Evolutionary conservation across 1,284 basidiomycete species (phyloP).

Genomic region (Ustilago cynodontis): DNA sequence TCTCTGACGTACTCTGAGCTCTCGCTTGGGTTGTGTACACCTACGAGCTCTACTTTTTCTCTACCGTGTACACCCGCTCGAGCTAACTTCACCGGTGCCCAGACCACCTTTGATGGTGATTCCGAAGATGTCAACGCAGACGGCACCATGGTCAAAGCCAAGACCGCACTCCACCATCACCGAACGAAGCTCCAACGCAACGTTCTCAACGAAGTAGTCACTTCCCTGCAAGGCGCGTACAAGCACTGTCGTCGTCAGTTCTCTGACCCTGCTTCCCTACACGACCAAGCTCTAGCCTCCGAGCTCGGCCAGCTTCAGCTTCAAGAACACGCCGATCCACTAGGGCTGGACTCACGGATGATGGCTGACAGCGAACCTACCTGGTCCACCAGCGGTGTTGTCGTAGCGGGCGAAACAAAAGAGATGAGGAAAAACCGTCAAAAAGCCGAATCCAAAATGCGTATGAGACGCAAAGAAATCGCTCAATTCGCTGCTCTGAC

Average conservation of each 20-base stretch:
- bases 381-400: background rate
- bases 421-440: conserved; percentile 40
- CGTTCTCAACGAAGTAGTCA: conserved; percentile 26
- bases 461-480: conserved; percentile 30
- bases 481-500: conserved; percentile 24
- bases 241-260: conserved; percentile 27
- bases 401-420: conserved; percentile 23
- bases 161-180: conserved; percentile 28
- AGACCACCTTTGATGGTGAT: too few species aligned
- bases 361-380: background rate
- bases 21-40: background rate
- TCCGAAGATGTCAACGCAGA: background rate
- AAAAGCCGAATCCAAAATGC: conserved; percentile 35
- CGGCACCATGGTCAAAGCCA: conserved; percentile 7
- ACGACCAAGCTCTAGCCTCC: background rate
- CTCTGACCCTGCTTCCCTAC: background rate
- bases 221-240: conserved; percentile 20
- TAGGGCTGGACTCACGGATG: background rate
- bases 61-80: conserved; percentile 2
- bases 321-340: background rate
- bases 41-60: conserved; percentile 7
- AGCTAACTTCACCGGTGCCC: background rate
- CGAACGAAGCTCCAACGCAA: conserved; percentile 33
- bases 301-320: conserved; percentile 3
- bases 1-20: conserved; percentile 14